Percentiles rank a stretch among this genome's conserved stretches.
These are phyloP conservation scores for Debaryomyces singareniensis DNA, from an alignment of 1,139 yeast genomes.

Conservation along the genomic window DNA sequence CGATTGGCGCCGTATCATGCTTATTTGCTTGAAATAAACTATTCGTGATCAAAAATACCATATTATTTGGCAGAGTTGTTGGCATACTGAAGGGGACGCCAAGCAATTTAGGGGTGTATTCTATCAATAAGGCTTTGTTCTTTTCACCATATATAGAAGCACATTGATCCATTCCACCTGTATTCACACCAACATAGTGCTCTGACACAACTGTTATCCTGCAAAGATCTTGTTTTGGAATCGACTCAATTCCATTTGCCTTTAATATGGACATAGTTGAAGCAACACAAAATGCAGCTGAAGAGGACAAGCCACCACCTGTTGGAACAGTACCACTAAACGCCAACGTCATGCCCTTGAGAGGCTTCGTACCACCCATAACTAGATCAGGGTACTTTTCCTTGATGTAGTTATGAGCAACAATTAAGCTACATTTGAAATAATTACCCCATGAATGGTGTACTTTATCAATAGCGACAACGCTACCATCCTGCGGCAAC, in stretches of 20 bases:
- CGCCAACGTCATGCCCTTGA: constrained; percentile 46
- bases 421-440: constrained; percentile 61
- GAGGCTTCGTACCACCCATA: constrained; percentile 12
- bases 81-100: constrained; percentile 59
- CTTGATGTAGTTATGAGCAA: constrained; percentile 48
- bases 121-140: constrained; percentile 54
- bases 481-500: constrained; percentile 31
- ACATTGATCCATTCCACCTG: constrained; percentile 78
- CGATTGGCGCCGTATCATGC: constrained; percentile 63
- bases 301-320: constrained; percentile 67
- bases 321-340: constrained; percentile 67
- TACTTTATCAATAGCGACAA: constrained; percentile 42
- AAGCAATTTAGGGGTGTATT: constrained; percentile 52
- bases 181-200: constrained; percentile 68
- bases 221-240: constrained; percentile 51
- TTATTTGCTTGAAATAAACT: constrained; percentile 59
- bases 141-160: constrained; percentile 66
- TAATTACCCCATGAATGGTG: constrained; percentile 60
- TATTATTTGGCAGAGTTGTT: constrained; percentile 29
- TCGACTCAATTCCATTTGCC: constrained; percentile 41
- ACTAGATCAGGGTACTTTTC: constrained; percentile 21
- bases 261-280: constrained; percentile 54
- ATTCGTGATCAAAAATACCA: constrained; percentile 58
- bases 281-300: constrained; percentile 69
- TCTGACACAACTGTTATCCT: constrained; percentile 62